Percentiles rank a stretch among this genome's conserved stretches.
Evolutionary conservation across 2,329 filamentous ascomycete species (phyloP).

Genomic region (Neonectria faginata): DNA sequence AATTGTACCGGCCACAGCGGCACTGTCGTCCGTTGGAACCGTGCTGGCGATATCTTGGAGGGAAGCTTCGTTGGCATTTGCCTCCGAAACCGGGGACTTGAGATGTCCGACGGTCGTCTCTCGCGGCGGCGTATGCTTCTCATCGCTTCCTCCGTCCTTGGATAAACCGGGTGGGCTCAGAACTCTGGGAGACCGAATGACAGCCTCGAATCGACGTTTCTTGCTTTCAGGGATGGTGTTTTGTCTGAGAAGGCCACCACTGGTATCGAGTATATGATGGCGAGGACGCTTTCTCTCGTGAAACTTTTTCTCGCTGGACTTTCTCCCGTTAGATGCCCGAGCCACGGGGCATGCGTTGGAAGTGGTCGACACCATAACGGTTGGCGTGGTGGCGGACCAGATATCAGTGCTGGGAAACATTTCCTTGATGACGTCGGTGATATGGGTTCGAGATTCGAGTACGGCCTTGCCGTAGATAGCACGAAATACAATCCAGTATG

Average conservation of each 20-base stretch:
- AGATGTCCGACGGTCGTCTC: background rate
- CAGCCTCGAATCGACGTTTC: background rate
- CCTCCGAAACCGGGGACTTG: background rate
- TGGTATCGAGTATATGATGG: background rate
- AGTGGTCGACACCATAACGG: too few species aligned
- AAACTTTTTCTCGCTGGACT: background rate
- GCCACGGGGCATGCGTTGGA: background rate
- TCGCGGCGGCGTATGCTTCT: background rate
- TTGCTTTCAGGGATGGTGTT: background rate
- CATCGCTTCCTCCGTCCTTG: too few species aligned
- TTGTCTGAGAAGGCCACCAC: background rate
- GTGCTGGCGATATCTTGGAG: background rate
- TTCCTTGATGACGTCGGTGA: background rate
- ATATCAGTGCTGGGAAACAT: conserved; percentile 18
- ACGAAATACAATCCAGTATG: conserved; percentile 23
- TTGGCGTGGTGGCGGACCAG: conserved; percentile 15
- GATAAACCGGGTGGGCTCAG: conserved; percentile 1
- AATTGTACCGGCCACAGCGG: background rate
- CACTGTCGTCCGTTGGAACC: background rate
- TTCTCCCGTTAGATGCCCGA: background rate
- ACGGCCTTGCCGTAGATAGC: conserved; percentile 13
- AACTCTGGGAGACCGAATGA: background rate
- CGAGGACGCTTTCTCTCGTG: conserved; percentile 9
- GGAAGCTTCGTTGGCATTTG: background rate
- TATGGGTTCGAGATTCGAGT: background rate